phyloP scores from a whole-genome alignment of 345 rosid species.

The Citrus unshiu region DNA sequence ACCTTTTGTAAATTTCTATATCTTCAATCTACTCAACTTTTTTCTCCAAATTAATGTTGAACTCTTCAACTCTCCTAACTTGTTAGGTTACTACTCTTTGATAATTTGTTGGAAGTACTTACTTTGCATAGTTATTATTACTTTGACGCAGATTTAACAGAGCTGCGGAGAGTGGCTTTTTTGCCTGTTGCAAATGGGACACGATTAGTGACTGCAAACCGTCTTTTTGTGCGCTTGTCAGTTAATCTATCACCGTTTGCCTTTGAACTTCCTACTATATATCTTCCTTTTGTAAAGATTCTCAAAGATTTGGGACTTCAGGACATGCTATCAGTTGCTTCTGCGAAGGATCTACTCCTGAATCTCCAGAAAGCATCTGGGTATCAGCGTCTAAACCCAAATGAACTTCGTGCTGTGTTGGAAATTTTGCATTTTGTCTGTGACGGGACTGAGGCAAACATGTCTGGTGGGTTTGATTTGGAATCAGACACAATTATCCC shows the following conservation, averaged over 20 bases:
- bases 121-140: slow-evolving; percentile 5
- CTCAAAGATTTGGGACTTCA: slow-evolving; percentile 89
- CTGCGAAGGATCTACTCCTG: slow-evolving; percentile 68
- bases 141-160: slow-evolving; percentile 51
- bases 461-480: slow-evolving; percentile 26
- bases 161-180: slow-evolving; percentile 75
- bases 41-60: neutral
- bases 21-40: no score
- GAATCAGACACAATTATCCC: slow-evolving; percentile 70
- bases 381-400: slow-evolving; percentile 85
- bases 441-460: slow-evolving; percentile 36
- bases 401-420: slow-evolving; percentile 93
- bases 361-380: slow-evolving; percentile 80
- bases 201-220: slow-evolving; percentile 67
- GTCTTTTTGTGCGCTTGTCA: slow-evolving; percentile 74
- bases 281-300: slow-evolving; percentile 74
- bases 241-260: slow-evolving; percentile 90
- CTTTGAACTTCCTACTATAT: slow-evolving; percentile 75
- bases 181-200: slow-evolving; percentile 95
- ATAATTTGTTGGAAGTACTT: slow-evolving; percentile 1
- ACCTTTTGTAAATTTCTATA: no score
- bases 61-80: neutral
- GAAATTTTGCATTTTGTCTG: slow-evolving; percentile 72
- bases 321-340: slow-evolving; percentile 61
- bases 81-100: neutral